Evolutionary conservation across 768 basidiomycete species (phyloP).

Genomic region (Russula abietina): DNA sequence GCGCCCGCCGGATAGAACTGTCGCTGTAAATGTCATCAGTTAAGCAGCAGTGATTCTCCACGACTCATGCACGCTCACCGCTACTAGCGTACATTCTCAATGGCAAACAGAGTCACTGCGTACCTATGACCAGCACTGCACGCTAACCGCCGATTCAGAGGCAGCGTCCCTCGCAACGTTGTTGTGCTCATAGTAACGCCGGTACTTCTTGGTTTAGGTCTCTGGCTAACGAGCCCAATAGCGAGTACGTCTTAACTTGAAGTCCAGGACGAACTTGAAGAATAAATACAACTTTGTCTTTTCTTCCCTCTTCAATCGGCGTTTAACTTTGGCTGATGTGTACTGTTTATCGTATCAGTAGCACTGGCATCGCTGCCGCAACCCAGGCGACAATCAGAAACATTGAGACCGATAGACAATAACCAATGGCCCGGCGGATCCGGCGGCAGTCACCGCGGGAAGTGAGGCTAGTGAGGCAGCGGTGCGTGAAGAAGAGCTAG

Average conservation of each 20-base stretch:
- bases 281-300: background rate
- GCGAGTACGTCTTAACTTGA: conserved; percentile 1
- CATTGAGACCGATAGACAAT: background rate
- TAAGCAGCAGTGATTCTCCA: background rate
- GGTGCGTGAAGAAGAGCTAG: background rate
- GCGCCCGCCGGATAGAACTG: background rate
- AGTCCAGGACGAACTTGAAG: background rate
- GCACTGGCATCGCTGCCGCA: conserved; percentile 1
- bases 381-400: conserved; percentile 4
- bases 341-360: background rate
- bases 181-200: background rate
- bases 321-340: background rate
- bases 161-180: background rate
- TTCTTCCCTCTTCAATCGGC: background rate
- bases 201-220: background rate
- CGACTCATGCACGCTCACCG: no score
- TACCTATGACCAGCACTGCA: background rate
- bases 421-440: background rate
- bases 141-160: background rate
- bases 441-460: background rate
- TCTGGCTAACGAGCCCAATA: background rate
- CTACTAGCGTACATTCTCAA: background rate
- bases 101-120: background rate
- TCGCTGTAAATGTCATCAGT: background rate
- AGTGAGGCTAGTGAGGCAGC: background rate